phyloP scores from a whole-genome alignment of 169 alveolate genomes.

The Plasmodium gallinaceum region DNA sequence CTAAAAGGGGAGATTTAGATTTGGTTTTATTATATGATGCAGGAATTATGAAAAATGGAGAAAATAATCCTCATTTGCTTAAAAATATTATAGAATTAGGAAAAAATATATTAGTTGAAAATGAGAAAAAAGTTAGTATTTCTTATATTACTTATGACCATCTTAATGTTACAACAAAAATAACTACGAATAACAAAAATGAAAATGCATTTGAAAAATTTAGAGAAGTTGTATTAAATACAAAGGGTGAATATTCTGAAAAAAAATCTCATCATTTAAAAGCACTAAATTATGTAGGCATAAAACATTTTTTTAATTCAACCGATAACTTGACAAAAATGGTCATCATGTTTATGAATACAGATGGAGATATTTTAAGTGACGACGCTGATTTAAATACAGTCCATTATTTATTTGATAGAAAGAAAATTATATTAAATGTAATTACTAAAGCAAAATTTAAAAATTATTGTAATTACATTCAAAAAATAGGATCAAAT shows the following conservation, averaged over 20 bases:
- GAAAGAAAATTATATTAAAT: slow-evolving; percentile 56
- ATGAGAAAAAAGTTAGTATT: slow-evolving; percentile 2
- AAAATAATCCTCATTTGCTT: slow-evolving; percentile 3
- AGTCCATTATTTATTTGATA: slow-evolving; percentile 33
- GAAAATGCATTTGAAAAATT: neutral
- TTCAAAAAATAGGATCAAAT: slow-evolving; percentile 48
- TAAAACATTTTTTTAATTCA: slow-evolving; percentile 47
- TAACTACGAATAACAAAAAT: neutral
- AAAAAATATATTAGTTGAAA: slow-evolving; percentile 16
- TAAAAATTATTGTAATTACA: slow-evolving; percentile 36
- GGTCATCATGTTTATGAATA: slow-evolving; percentile 47
- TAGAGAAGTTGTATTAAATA: neutral
- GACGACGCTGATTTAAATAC: slow-evolving; percentile 9
- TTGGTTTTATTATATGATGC: slow-evolving; percentile 37
- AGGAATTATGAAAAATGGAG: neutral
- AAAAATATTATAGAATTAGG: slow-evolving; percentile 25
- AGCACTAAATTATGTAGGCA: slow-evolving; percentile 50
- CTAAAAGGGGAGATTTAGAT: slow-evolving; percentile 54
- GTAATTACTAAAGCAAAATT: slow-evolving; percentile 19
- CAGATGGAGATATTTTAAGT: slow-evolving; percentile 22
- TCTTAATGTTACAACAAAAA: slow-evolving; percentile 13
- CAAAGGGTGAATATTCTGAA: neutral
- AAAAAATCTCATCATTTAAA: slow-evolving; percentile 40
- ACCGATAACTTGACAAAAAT: slow-evolving; percentile 5
- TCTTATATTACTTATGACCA: slow-evolving; percentile 41